Percentiles rank a stretch among this genome's conserved stretches.
Conservation (phyloP, 2,329 filamentous ascomycete genomes). For the Ophiocordyceps unilateralis region DNA sequence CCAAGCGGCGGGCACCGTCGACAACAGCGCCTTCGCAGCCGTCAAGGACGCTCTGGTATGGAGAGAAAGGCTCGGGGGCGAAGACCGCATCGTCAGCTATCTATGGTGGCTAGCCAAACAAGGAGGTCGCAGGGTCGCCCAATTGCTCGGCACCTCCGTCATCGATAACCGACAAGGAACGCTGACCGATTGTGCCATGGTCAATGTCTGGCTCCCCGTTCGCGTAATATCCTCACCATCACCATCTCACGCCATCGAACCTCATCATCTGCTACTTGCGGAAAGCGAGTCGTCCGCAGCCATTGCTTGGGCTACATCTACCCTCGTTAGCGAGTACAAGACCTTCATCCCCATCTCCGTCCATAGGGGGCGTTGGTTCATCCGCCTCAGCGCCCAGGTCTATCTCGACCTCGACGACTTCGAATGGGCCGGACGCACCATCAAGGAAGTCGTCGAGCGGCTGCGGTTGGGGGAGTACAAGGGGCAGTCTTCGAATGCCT, state of each 20-base stretch:
- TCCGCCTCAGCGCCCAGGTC: neutral
- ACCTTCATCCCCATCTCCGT: neutral
- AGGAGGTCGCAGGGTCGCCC: neutral
- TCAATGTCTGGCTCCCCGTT: slow-evolving; percentile 1
- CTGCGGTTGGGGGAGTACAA: neutral
- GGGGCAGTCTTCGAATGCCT: too few relatives aligned
- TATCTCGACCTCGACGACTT: neutral
- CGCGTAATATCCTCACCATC: neutral
- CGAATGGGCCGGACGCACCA: neutral
- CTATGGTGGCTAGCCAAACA: neutral
- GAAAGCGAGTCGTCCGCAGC: neutral
- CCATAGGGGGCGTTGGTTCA: neutral
- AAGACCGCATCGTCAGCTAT: neutral
- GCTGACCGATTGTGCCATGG: neutral
- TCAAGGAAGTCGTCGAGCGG: neutral
- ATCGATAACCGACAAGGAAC: neutral
- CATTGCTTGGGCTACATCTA: neutral
- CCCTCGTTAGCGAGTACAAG: neutral
- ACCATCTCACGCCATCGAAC: neutral
- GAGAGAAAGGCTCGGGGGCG: neutral
- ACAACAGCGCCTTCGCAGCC: neutral
- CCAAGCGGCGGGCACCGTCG: neutral
- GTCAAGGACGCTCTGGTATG: neutral
- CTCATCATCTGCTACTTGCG: neutral
- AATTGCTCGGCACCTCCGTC: neutral